Evolutionary conservation across 345 rosid species (phyloP).

Genomic region (Pugionium dolabratum): DNA sequence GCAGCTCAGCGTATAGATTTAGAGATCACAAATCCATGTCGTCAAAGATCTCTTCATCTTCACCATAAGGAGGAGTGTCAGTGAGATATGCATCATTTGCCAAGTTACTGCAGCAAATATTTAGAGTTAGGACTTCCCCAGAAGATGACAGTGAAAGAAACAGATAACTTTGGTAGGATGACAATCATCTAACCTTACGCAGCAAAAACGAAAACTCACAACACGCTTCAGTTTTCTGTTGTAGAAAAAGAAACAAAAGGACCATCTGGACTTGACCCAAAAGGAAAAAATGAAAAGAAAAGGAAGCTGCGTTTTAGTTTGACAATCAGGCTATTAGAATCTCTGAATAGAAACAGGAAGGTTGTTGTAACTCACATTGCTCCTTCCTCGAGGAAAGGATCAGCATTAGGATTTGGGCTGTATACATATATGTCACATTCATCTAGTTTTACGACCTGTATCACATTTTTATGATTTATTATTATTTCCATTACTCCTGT

Average conservation of each 20-base stretch:
- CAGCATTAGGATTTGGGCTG: conserved; percentile 76
- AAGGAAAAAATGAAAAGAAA: not conserved
- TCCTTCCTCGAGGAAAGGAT: conserved; percentile 81
- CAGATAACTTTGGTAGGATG: not conserved
- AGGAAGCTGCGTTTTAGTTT: conserved; percentile 2
- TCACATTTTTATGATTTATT: conserved; percentile 19
- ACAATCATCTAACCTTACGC: conserved; percentile 61
- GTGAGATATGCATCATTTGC: conserved; percentile 59
- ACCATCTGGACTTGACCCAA: conserved; percentile 64
- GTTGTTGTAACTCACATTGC: conserved; percentile 58
- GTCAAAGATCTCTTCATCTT: conserved; percentile 73
- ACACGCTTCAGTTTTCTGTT: conserved; percentile 89
- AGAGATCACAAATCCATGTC: conserved; percentile 77
- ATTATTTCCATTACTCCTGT: conserved; percentile 6
- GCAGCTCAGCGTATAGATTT: conserved; percentile 17
- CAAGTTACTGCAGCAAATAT: conserved; percentile 66
- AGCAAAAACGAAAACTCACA: conserved; percentile 74
- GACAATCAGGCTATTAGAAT: not conserved
- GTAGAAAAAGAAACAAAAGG: conserved; percentile 91
- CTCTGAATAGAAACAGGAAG: not conserved
- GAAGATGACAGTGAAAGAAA: conserved; percentile 1
- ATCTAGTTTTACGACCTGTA: conserved; percentile 81
- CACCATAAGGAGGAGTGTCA: conserved; percentile 47
- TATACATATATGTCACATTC: conserved; percentile 94
- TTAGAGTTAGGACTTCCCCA: not conserved